A percentile compares a stretch with the other conserved stretches of the same genome.
Conservation (phyloP, 1,284 basidiomycete species). For the Naganishia albida region DNA sequence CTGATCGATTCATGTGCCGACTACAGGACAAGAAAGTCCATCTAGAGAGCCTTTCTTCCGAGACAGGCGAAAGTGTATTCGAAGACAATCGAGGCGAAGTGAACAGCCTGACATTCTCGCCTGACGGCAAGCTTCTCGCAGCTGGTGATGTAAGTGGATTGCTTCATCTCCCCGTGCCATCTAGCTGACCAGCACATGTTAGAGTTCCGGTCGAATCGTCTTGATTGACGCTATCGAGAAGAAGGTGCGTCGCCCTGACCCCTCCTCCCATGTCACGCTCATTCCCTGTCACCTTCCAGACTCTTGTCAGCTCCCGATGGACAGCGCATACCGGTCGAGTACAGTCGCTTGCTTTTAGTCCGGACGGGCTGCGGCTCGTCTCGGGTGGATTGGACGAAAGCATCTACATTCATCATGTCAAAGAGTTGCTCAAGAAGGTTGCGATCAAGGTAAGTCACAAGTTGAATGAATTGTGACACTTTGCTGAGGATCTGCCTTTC, state of each 20-base stretch:
- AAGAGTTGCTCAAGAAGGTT: conserved; percentile 74
- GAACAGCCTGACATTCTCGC: conserved; percentile 77
- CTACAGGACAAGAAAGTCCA: conserved; percentile 70
- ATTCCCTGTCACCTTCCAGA: conserved; percentile 46
- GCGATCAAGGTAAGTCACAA: conserved; percentile 63
- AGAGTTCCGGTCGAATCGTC: conserved; percentile 49
- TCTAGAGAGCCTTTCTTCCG: conserved; percentile 51
- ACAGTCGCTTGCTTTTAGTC: conserved; percentile 74
- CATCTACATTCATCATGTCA: conserved; percentile 84
- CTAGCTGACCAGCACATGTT: neutral
- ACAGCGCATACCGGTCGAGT: conserved; percentile 83
- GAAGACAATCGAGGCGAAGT: conserved; percentile 72
- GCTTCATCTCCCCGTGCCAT: neutral
- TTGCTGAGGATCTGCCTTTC: conserved; percentile 7
- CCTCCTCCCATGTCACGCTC: neutral
- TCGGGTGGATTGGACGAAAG: conserved; percentile 89
- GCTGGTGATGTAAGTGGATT: conserved; percentile 69
- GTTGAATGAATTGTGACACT: conserved; percentile 23
- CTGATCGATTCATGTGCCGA: conserved; percentile 4
- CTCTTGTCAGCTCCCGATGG: conserved; percentile 74
- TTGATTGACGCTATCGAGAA: conserved; percentile 64
- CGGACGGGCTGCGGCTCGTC: conserved; percentile 72
- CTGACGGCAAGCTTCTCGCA: conserved; percentile 72
- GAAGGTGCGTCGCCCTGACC: conserved; percentile 56
- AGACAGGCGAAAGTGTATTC: conserved; percentile 55